Evolutionary conservation across 2,329 filamentous ascomycete species (phyloP), one percentile per base, ranked within the genome.

Genomic region (Harringtonia lauricola): DNA sequence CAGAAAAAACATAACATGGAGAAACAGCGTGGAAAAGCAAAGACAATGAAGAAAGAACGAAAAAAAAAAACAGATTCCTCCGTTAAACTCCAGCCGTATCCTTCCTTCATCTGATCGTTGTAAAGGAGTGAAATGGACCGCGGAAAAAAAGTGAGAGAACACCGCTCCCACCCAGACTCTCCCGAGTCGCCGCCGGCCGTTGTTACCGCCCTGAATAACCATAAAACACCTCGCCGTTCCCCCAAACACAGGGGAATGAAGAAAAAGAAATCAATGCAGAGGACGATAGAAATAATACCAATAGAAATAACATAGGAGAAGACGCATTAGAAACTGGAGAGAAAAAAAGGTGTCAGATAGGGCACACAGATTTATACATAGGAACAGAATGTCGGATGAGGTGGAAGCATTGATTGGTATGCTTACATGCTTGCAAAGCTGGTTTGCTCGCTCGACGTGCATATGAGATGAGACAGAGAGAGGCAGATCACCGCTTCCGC

Each of bases 401-500:
- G 33, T 21, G n/a, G n/a, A n/a, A n/a, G n/a, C n/a, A n/a, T n/a
- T n/a, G n/a, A n/a, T n/a, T n/a, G n/a, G n/a, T n/a, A n/a, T n/a
- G n/a, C n/a, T n/a, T n/a, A n/a, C n/a, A n/a, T n/a, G n/a, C n/a
- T n/a, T n/a, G n/a, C n/a, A n/a, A n/a, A n/a, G n/a, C n/a, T n/a
- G n/a, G n/a, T n/a, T n/a, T n/a, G n/a, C n/a, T n/a, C n/a, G n/a
- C n/a, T n/a, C n/a, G n/a, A n/a, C n/a, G n/a, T n/a, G n/a, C n/a
- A n/a, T n/a, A n/a, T n/a, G n/a, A n/a, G n/a, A n/a, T n/a, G n/a
- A n/a, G n/a, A n/a, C n/a, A n/a, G n/a, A n/a, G n/a, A n/a, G n/a
- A n/a, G n/a, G n/a, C n/a, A n/a, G n/a, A 33, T 47, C 34, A 79
- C 64, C 75, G 66, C 65, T 79, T 79, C 47, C 75, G 71, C 64